phyloP scores from a whole-genome alignment of 2,329 filamentous ascomycete genomes.

The Fusarium sp. region DNA sequence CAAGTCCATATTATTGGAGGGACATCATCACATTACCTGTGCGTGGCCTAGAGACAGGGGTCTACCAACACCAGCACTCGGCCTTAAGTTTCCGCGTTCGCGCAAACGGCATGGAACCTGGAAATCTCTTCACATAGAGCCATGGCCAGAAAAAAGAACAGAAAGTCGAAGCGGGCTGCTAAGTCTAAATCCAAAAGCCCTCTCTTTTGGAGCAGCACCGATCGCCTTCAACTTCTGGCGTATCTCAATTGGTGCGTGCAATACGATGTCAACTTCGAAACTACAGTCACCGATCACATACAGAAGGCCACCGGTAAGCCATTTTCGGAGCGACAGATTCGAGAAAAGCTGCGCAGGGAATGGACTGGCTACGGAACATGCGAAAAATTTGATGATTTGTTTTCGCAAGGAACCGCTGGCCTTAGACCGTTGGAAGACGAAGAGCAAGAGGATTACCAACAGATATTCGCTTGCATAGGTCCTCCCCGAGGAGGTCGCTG shows the following conservation, averaged over 20 bases:
- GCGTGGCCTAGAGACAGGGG: not conserved
- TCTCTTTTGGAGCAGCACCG: accelerated
- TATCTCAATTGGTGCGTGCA: constrained; percentile 1
- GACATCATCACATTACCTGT: not conserved
- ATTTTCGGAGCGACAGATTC: not conserved
- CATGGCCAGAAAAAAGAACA: not conserved
- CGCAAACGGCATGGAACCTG: accelerated
- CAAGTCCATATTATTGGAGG: not conserved
- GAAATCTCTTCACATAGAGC: accelerated
- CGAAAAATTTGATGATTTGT: not conserved
- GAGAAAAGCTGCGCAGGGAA: not conserved
- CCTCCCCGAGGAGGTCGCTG: accelerated
- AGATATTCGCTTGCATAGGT: accelerated
- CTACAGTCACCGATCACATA: not conserved
- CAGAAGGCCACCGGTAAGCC: not conserved
- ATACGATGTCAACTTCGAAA: not conserved
- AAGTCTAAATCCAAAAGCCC: not conserved
- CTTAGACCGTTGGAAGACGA: accelerated
- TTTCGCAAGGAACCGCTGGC: accelerated
- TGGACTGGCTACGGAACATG: accelerated
- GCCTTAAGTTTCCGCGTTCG: not conserved
- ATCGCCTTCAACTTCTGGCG: not conserved
- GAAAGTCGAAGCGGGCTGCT: too few species aligned
- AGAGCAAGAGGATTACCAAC: accelerated
- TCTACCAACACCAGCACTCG: not conserved